phyloP scores from a whole-genome alignment of 2,329 filamentous ascomycete genomes.

The Orbilia brochopaga region DNA sequence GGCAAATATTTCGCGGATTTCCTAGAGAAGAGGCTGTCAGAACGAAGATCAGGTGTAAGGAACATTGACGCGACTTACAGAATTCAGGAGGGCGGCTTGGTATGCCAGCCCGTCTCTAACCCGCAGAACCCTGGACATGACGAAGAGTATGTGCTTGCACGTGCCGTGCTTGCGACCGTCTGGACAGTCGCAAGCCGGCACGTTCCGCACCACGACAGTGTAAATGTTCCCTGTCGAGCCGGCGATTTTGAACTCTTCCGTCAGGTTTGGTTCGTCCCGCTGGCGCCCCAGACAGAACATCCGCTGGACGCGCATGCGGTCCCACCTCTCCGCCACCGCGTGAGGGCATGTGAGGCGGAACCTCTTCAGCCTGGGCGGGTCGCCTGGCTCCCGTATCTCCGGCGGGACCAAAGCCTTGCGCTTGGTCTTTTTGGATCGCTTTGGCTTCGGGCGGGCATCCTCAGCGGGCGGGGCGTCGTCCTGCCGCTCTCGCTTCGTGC shows the following conservation, averaged over 20 bases:
- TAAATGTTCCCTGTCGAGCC: slow-evolving; percentile 73
- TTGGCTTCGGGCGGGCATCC: neutral
- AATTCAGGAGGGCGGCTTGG: slow-evolving; percentile 67
- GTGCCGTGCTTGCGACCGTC: slow-evolving; percentile 59
- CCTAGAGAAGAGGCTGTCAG: slow-evolving; percentile 55
- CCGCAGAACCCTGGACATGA: slow-evolving; percentile 67
- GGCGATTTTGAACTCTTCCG: slow-evolving; percentile 66
- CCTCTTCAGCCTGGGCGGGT: slow-evolving; percentile 47
- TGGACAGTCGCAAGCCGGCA: slow-evolving; percentile 66
- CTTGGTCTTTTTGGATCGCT: neutral
- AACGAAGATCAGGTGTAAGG: neutral
- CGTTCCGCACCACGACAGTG: slow-evolving; percentile 63
- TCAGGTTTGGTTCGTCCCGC: slow-evolving; percentile 39
- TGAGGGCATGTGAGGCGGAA: slow-evolving; percentile 52
- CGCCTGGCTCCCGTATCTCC: slow-evolving; percentile 2
- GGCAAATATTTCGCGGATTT: slow-evolving; percentile 67
- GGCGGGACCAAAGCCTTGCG: neutral
- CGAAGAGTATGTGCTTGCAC: slow-evolving; percentile 70
- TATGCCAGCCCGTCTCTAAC: slow-evolving; percentile 66
- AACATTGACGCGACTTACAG: slow-evolving; percentile 49
- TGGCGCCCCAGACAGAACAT: slow-evolving; percentile 53
- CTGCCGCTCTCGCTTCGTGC: neutral
- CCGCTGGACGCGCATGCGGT: slow-evolving; percentile 52
- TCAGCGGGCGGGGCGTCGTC: neutral
- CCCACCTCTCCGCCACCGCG: slow-evolving; percentile 50